Evolutionary conservation across 805 yeast genomes (phyloP).

Genomic region (Kregervanrija delftensis): DNA sequence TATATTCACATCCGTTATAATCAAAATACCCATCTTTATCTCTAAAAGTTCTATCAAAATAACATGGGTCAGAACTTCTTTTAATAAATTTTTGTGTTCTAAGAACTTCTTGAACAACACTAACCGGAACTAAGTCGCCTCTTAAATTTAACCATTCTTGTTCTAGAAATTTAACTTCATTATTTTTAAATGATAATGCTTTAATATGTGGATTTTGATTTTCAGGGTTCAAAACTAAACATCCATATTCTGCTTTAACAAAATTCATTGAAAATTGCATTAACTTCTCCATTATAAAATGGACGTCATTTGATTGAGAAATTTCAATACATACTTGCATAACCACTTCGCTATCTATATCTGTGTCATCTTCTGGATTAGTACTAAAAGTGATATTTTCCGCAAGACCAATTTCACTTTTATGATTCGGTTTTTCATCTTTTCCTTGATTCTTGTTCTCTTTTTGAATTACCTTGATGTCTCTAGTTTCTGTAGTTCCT

Average conservation of each 20-base stretch:
- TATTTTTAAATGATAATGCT: slow-evolving; percentile 25
- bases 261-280: slow-evolving; percentile 30
- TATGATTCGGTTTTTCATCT: not conserved
- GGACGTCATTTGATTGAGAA: slow-evolving; percentile 37
- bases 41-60: slow-evolving; percentile 29
- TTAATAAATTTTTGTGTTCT: slow-evolving; percentile 31
- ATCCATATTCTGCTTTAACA: slow-evolving; percentile 27
- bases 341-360: slow-evolving; percentile 9
- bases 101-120: slow-evolving; percentile 32
- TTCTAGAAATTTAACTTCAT: slow-evolving; percentile 18
- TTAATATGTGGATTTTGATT: slow-evolving; percentile 24
- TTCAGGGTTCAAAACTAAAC: slow-evolving; percentile 24
- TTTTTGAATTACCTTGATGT: not conserved
- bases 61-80: slow-evolving; percentile 29
- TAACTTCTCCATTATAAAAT: slow-evolving; percentile 31
- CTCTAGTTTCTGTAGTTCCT: not conserved
- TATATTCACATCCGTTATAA: slow-evolving; percentile 28
- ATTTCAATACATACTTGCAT: slow-evolving; percentile 41
- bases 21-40: slow-evolving; percentile 35
- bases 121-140: slow-evolving; percentile 37
- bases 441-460: not conserved
- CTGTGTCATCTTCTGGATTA: slow-evolving; percentile 5
- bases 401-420: not conserved
- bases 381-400: not conserved
- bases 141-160: slow-evolving; percentile 34